These are phyloP conservation scores for Dactylellina haptotyla DNA, from an alignment of 2,329 filamentous ascomycete species.

Conservation along the genomic window DNA sequence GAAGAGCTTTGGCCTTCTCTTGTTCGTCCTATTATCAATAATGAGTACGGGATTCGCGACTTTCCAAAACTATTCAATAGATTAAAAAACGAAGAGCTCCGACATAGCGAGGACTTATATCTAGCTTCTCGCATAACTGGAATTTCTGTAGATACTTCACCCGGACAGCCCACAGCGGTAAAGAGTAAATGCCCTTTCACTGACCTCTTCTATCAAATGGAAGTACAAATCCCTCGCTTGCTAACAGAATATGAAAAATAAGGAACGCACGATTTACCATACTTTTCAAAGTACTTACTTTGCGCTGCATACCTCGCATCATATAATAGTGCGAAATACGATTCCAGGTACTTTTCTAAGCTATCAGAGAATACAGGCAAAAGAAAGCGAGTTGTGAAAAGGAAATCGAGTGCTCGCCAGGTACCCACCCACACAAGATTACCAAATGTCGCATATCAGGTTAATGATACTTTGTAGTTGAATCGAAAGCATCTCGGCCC, in stretches of 20 bases:
- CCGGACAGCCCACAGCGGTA: background rate
- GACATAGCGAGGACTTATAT: constrained; percentile 52
- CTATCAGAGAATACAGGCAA: constrained; percentile 60
- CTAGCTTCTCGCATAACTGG: constrained; percentile 28
- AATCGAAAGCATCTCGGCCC: constrained; percentile 80
- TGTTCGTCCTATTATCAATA: constrained; percentile 77
- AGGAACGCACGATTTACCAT: constrained; percentile 69
- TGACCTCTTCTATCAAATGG: background rate
- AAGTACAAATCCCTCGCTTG: background rate
- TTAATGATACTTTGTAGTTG: constrained; percentile 65
- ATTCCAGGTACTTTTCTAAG: constrained; percentile 79
- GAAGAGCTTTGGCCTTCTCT: constrained; percentile 85
- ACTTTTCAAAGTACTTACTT: constrained; percentile 77
- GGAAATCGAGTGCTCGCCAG: constrained; percentile 62
- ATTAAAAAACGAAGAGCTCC: constrained; percentile 57
- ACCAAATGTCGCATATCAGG: background rate
- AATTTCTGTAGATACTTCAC: background rate
- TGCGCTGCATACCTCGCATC: constrained; percentile 82
- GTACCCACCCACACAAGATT: constrained; percentile 59
- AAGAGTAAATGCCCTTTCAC: background rate
- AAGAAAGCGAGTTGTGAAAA: constrained; percentile 53
- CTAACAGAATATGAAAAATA: constrained; percentile 41
- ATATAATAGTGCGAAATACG: constrained; percentile 79
- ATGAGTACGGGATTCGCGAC: constrained; percentile 79
- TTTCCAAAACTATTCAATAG: constrained; percentile 82